These are phyloP conservation scores for Fagus crenata DNA, from an alignment of 306 rosid genomes.

Conservation along the genomic window DNA sequence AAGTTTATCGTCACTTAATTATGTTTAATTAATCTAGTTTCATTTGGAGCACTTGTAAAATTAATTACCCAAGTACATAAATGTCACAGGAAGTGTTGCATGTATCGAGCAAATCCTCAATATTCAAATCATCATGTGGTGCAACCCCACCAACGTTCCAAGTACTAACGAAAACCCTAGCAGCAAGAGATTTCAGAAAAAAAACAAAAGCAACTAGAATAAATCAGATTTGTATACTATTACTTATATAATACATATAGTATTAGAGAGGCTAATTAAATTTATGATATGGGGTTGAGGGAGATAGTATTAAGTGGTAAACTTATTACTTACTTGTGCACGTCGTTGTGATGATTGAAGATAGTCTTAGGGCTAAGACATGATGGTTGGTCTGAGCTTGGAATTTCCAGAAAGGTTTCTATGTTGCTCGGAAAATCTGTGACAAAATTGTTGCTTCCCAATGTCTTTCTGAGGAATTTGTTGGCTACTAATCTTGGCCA, in stretches of 20 bases:
- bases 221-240: too few relatives aligned
- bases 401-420: slow-evolving; percentile 38
- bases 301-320: neutral
- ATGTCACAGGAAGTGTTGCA: slow-evolving; percentile 58
- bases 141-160: slow-evolving; percentile 94
- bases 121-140: slow-evolving; percentile 58
- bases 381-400: slow-evolving; percentile 41
- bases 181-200: slow-evolving; percentile 22
- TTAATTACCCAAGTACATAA: slow-evolving; percentile 82
- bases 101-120: slow-evolving; percentile 65
- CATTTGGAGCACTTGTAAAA: neutral
- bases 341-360: slow-evolving; percentile 39
- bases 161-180: slow-evolving; percentile 76
- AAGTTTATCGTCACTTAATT: neutral
- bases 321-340: slow-evolving; percentile 29
- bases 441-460: slow-evolving; percentile 71
- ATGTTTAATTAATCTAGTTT: neutral
- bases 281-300: neutral
- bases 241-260: neutral
- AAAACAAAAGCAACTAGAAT: neutral
- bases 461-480: slow-evolving; percentile 66
- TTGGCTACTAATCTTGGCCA: slow-evolving; percentile 86
- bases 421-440: slow-evolving; percentile 57
- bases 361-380: slow-evolving; percentile 16
- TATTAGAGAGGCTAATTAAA: neutral